Percentiles rank a stretch among this genome's conserved stretches.
These are phyloP conservation scores for Paraconiothyrium sp. DNA, from an alignment of 2,329 filamentous ascomycete species.

Conservation along the genomic window DNA sequence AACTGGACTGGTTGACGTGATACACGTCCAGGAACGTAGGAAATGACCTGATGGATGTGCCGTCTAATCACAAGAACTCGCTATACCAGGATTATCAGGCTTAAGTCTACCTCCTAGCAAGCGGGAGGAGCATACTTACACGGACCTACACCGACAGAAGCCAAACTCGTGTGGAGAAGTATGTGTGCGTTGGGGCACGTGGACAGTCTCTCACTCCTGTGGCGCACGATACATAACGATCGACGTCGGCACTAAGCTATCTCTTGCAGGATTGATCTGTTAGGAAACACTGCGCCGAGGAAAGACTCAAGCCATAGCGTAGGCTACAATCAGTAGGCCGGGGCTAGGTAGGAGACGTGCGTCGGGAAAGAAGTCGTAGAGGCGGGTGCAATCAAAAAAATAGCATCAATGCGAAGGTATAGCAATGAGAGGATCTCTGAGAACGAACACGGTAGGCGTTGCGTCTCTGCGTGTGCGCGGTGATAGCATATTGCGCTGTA, in stretches of 20 bases:
- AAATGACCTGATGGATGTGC: neutral
- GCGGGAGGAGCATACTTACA: neutral
- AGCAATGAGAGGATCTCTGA: neutral
- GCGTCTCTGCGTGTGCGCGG: neutral
- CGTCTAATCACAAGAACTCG: neutral
- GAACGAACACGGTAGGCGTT: neutral
- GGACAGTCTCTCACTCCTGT: constrained; percentile 6
- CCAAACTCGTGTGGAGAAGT: neutral
- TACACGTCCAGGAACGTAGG: neutral
- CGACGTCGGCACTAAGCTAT: constrained; percentile 2
- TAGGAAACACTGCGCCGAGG: neutral
- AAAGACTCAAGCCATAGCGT: neutral
- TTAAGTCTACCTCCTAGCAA: neutral
- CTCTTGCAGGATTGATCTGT: neutral
- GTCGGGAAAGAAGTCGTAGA: neutral
- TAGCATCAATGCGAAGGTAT: neutral
- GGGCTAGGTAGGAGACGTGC: neutral
- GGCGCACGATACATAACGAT: neutral
- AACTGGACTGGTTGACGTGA: neutral
- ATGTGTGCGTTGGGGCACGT: neutral
- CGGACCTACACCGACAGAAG: neutral
- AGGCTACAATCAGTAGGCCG: neutral
- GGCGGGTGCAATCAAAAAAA: neutral
- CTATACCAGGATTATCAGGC: neutral
- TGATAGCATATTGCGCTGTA: constrained; percentile 1